phyloP scores from a whole-genome alignment of 176 grass and related monocot species.

The Lolium rigidum region DNA sequence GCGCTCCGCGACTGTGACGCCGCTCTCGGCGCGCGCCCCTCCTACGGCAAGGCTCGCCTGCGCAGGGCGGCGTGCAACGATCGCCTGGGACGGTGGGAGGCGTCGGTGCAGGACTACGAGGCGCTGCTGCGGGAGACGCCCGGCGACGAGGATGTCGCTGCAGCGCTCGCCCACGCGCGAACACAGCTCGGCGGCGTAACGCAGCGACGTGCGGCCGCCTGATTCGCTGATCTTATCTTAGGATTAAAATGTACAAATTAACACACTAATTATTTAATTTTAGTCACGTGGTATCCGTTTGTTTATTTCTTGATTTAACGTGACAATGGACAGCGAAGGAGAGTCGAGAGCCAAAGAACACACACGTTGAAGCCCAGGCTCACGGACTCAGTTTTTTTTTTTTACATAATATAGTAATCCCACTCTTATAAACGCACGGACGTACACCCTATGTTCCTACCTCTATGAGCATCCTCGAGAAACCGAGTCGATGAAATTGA shows the following conservation, averaged over 20 bases:
- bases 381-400: no score
- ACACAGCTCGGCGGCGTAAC: background rate
- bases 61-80: slow-evolving; percentile 21
- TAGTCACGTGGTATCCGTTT: no score
- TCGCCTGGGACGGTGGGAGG: background rate
- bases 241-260: slow-evolving; percentile 6
- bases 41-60: slow-evolving; percentile 16
- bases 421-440: no score
- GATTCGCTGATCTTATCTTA: background rate
- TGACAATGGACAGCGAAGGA: no score
- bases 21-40: background rate
- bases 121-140: background rate
- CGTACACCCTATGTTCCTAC: no score
- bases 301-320: no score
- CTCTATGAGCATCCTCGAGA: no score
- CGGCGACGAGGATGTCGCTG: background rate
- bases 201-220: background rate
- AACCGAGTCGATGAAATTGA: no score
- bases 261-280: no score
- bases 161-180: background rate
- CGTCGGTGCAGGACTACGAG: slow-evolving; percentile 16
- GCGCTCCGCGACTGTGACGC: slow-evolving; percentile 16
- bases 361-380: no score
- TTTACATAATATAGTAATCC: no score
- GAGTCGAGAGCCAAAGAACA: no score